Percentiles rank a stretch among this genome's conserved stretches.
Conservation (phyloP, 228 moss, liverwort and hornwort genomes). For the Sphagnum fallax region DNA sequence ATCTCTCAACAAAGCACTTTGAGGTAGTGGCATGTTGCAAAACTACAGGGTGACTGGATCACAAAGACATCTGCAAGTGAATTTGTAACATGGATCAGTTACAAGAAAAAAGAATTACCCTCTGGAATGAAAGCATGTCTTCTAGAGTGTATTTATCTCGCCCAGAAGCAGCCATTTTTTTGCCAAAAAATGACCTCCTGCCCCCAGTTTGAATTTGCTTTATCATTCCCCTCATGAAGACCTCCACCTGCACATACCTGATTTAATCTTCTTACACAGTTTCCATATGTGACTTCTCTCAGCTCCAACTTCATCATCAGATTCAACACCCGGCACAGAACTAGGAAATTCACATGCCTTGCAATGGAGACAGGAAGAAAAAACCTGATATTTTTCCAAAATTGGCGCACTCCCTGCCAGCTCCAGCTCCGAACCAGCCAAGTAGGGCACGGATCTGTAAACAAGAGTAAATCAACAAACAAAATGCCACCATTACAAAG, state of each 20-base stretch:
- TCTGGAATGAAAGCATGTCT: slow-evolving; percentile 63
- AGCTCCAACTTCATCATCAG: neutral
- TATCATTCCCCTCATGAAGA: slow-evolving; percentile 52
- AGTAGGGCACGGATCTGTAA: no score
- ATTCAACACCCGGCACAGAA: neutral
- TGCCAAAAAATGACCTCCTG: slow-evolving; percentile 52
- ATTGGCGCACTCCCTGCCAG: slow-evolving; percentile 49
- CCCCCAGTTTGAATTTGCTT: slow-evolving; percentile 56
- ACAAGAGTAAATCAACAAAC: no score
- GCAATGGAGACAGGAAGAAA: neutral
- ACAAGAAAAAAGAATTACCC: slow-evolving; percentile 19
- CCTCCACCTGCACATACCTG: slow-evolving; percentile 36
- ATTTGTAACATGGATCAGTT: neutral
- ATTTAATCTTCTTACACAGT: neutral
- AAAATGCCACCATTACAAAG: no score
- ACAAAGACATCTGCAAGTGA: neutral
- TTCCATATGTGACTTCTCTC: neutral
- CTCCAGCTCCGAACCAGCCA: slow-evolving; percentile 8
- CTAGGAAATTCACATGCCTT: neutral
- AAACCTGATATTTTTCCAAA: slow-evolving; percentile 63
- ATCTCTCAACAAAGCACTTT: neutral
- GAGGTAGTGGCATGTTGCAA: neutral
- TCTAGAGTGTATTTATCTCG: slow-evolving; percentile 53
- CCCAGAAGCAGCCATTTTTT: slow-evolving; percentile 50
- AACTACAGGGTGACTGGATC: neutral